phyloP scores from a whole-genome alignment of 2,329 filamentous ascomycete species.

The Aspergillus brasiliensis region DNA sequence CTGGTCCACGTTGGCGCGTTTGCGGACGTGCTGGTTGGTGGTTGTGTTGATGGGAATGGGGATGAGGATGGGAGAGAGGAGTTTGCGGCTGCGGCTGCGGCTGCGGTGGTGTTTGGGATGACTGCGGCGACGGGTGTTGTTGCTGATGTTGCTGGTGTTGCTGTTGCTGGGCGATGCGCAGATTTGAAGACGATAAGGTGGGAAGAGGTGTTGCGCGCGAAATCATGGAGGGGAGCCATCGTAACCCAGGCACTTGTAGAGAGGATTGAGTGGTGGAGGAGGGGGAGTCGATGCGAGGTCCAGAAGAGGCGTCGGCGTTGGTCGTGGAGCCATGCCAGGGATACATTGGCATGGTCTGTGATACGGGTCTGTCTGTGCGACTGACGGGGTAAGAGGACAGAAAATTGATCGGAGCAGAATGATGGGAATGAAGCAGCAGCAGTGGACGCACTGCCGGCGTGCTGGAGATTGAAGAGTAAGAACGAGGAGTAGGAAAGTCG shows the following conservation, averaged over 20 bases:
- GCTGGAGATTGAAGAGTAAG: constrained; percentile 1
- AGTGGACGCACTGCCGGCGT: not conserved
- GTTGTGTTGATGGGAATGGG: not conserved
- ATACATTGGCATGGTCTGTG: constrained; percentile 19
- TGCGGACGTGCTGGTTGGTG: constrained; percentile 7
- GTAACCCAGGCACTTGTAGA: constrained; percentile 27
- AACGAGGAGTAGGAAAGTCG: not conserved
- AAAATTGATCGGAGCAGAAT: not conserved
- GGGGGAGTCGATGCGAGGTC: constrained; percentile 15
- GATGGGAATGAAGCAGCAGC: not conserved
- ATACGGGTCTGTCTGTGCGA: not conserved
- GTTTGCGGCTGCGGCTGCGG: constrained; percentile 8
- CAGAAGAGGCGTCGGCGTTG: constrained; percentile 5
- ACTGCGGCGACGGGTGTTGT: constrained; percentile 1
- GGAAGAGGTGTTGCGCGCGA: constrained; percentile 20
- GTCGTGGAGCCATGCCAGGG: constrained; percentile 19
- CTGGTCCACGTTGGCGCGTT: not conserved
- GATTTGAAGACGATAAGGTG: constrained; percentile 21
- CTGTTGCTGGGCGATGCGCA: constrained; percentile 19
- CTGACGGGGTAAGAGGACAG: not conserved
- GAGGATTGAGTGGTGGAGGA: constrained; percentile 18
- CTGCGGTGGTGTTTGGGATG: constrained; percentile 4
- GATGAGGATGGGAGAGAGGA: not conserved
- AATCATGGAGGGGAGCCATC: constrained; percentile 30
- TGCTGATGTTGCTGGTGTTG: constrained; percentile 10